phyloP scores from a whole-genome alignment of 495 filamentous ascomycete genomes.

The Neurospora cerealis region DNA sequence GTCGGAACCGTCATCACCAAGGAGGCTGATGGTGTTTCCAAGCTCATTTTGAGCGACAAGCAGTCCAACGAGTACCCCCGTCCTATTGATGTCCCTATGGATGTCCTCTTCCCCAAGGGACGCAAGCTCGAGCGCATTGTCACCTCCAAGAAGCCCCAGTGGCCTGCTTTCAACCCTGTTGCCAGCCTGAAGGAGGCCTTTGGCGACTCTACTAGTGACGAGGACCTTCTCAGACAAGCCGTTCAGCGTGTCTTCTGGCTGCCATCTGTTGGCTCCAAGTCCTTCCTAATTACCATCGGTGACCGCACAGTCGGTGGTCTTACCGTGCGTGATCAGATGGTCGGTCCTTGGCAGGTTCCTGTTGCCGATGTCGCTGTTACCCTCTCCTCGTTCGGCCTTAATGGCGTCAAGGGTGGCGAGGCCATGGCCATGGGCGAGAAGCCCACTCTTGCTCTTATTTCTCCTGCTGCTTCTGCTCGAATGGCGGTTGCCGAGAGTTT shows the following conservation, averaged over 20 bases:
- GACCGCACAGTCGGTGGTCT: constrained; percentile 88
- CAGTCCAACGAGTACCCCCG: constrained; percentile 66
- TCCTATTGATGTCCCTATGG: constrained; percentile 87
- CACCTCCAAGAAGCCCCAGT: constrained; percentile 54
- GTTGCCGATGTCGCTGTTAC: constrained; percentile 92
- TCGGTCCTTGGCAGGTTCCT: constrained; percentile 92
- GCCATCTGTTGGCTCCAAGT: constrained; percentile 88
- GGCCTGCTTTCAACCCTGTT: constrained; percentile 62
- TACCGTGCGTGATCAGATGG: constrained; percentile 86
- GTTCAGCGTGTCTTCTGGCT: constrained; percentile 71
- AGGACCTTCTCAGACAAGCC: constrained; percentile 64
- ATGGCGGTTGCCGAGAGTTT: constrained; percentile 96
- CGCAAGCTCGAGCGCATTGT: constrained; percentile 77
- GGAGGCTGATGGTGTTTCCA: constrained; percentile 50
- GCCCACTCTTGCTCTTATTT: constrained; percentile 82
- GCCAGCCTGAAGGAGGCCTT: constrained; percentile 34
- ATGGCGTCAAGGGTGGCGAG: constrained; percentile 64
- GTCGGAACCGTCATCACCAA: constrained; percentile 69
- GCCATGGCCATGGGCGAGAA: constrained; percentile 97
- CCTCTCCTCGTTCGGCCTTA: constrained; percentile 62
- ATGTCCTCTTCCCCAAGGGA: constrained; percentile 82
- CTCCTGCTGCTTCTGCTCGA: constrained; percentile 80
- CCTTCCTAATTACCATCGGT: constrained; percentile 93
- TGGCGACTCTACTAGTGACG: constrained; percentile 39
- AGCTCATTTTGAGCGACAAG: constrained; percentile 70